Base-by-base conservation (phyloP, 331 rosid species). In the Prunus yedoensis region DNA sequence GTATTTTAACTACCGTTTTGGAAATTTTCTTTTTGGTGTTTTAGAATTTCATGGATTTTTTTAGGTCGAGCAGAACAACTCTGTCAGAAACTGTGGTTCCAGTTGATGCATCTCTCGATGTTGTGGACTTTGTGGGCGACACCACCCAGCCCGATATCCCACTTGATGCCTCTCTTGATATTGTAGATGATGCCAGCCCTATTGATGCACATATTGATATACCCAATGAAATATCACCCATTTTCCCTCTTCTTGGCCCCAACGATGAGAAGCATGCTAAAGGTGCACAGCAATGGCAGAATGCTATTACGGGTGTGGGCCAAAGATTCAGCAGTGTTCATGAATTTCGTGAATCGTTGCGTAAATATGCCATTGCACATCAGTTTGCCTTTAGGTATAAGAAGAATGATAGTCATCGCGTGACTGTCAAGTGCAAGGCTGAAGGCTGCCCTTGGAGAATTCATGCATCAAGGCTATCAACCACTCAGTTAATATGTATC, bases 381-480 rank as follows among this genome's bases (percentile, higher is more conserved):
- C 96, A 91, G 76, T 94, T 94, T 77, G 97, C 98, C 23, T 94
- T 94, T 82, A 87, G 81, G 81, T 94, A 94, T 86, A 91, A 94
- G 86, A 94, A 94, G 85, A 94, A 94, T 77, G 98, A 94, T 79
- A 94, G 96, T 83, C 98, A 94, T 77, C 97, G 98, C 4, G 97
- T 94, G 74, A 94, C 98, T 54, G 98, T 94, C 77, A 94, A 91
- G 87, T 94, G 98, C 85, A 94, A 94, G 83, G 94, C 95, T 16
- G 98, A 94, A 74, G 95, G 95, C 69, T 94, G 98, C 76, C 96
- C 92, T 32, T 94, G 98, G 98, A 90, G 98, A 86, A 94, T 94
- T 79, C 98, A 94, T 79, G 98, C 98, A 30, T 94, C 98, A 10
- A 91, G 97, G 88, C 77, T 94, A 80, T 94, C 98, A 17, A 91